Base-by-base conservation (phyloP, 768 basidiomycete species). In the Pleurotus sapidus region DNA sequence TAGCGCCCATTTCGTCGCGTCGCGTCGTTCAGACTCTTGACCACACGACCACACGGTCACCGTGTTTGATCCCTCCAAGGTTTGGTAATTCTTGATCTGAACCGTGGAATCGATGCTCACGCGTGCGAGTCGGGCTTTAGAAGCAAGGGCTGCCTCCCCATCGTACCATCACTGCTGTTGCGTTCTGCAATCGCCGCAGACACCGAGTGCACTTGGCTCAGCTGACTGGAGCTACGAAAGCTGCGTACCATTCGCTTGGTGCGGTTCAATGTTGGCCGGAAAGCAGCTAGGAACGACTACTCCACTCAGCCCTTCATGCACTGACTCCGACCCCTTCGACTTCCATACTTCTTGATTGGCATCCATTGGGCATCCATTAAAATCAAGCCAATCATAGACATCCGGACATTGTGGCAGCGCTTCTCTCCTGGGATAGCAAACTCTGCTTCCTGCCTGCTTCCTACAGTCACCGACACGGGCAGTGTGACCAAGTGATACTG, bases 341-440 rank as follows among this genome's bases (percentile, higher is more conserved):
- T 50, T 50, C 49, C 27, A 50, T 24, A 24, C 49, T 50, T 50
- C 49, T 38, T 50, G 49, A 50, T 38, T 24, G 30, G 30, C 30
- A 34, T 34, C 30, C 30, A 34, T 34, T 34, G 30, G 30, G 30
- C 30, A 34, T 34, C 30, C 12, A 15, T 27, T 23, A 23, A 45
- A 50, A 15, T n/a, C 15, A 50, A 38, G 15, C 49, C 30, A 50
- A 50, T 50, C 49, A 27, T 30, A 50, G 12, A 27, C n/a, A 25
- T 50, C 15, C 49, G 15, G 49, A 15, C 20, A n/a, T 24, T 24
- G 20, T 50, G 30, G 27, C 49, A 30, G 49, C 49, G 37, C 20
- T 27, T 50, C 20, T 4, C n/a, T 17, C 49, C 30, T 34, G 9
- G 30, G 30, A 34, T 34, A 34, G 30, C 30, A 24, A 30, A 38